phyloP scores from a whole-genome alignment of 1,139 yeast species.

The Candida neerlandica region DNA sequence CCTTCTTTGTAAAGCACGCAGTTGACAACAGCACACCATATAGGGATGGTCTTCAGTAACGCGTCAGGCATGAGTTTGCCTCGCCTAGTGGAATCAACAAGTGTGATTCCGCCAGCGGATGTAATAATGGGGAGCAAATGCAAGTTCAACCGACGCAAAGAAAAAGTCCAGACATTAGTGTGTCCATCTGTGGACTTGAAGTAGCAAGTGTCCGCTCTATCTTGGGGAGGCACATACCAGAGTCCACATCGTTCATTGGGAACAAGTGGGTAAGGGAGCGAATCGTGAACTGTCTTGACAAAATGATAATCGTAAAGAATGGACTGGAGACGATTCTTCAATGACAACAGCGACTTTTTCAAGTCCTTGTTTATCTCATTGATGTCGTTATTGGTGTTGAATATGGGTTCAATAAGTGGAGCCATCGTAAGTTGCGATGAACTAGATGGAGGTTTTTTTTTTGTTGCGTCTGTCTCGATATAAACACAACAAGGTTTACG shows the following conservation, averaged over 20 bases:
- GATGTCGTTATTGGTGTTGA: constrained; percentile 19
- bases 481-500: too few species aligned
- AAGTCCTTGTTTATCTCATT: constrained; percentile 37
- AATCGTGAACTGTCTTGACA: constrained; percentile 20
- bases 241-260: constrained; percentile 88
- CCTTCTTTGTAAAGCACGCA: constrained; percentile 45
- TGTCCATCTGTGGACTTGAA: constrained; percentile 95
- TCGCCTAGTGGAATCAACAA: constrained; percentile 84
- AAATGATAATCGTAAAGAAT: constrained; percentile 59
- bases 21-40: constrained; percentile 87
- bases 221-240: constrained; percentile 64
- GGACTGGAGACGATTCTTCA: constrained; percentile 69
- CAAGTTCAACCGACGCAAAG: constrained; percentile 69
- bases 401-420: too few species aligned
- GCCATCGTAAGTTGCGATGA: too few species aligned
- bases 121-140: constrained; percentile 59
- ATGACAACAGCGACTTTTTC: constrained; percentile 56
- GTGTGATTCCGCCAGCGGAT: constrained; percentile 47
- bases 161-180: constrained; percentile 76
- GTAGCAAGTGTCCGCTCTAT: constrained; percentile 47
- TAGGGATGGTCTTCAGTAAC: constrained; percentile 80
- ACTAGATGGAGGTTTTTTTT: too few species aligned
- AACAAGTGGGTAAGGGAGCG: constrained; percentile 40
- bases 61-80: constrained; percentile 90
- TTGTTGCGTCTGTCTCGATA: too few species aligned